Percentiles rank a stretch among this genome's conserved stretches.
phyloP scores from a whole-genome alignment of 169 alveolate species.

The Eimeria maxima region DNA sequence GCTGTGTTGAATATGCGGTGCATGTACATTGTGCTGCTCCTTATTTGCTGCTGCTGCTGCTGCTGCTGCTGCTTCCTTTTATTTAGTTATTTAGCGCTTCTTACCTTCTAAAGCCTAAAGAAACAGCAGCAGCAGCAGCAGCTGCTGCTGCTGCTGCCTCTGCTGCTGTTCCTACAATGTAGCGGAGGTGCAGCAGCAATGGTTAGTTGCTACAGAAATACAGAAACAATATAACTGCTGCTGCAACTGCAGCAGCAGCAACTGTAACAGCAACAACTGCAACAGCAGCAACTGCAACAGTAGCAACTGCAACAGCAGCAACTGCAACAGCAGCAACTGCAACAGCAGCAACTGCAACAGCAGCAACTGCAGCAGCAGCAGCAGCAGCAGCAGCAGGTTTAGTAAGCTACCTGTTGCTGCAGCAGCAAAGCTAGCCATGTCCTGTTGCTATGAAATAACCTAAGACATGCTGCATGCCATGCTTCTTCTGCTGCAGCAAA shows the following conservation, averaged over 20 bases:
- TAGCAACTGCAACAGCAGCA: not conserved
- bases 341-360: not conserved
- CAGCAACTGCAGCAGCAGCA: not conserved
- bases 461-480: conserved; percentile 6
- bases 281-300: not conserved
- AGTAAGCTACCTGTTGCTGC: not conserved
- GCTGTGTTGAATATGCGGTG: too few species aligned
- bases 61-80: too few species aligned
- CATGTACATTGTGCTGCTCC: too few species aligned
- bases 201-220: too few species aligned
- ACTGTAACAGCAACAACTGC: not conserved
- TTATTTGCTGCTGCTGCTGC: too few species aligned
- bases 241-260: not conserved
- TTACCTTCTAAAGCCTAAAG: too few species aligned
- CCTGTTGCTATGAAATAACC: not conserved
- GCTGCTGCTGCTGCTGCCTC: too few species aligned
- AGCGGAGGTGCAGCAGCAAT: too few species aligned
- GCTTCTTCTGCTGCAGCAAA: conserved; percentile 42
- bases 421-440: conserved; percentile 12
- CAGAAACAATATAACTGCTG: not conserved
- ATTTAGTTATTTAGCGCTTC: too few species aligned
- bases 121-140: too few species aligned
- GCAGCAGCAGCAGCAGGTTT: not conserved
- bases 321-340: not conserved
- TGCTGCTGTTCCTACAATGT: too few species aligned